These are phyloP conservation scores for Lyophyllum shimeji DNA, from an alignment of 768 basidiomycete genomes.

Conservation along the genomic window DNA sequence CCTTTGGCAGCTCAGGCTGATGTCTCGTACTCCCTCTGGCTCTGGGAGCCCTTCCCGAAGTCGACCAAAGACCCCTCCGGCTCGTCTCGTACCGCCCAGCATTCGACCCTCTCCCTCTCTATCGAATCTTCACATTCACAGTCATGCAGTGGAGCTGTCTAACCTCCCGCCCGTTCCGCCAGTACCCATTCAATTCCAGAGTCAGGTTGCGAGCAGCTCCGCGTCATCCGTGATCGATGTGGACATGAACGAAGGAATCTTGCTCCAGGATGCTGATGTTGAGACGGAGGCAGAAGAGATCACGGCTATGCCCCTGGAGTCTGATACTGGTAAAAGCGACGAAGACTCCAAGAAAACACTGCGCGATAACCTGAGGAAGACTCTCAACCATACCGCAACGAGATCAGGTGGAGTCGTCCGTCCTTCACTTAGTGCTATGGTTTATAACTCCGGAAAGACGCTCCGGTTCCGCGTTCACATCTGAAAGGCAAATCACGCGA, in stretches of 20 bases:
- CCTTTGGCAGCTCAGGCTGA: not conserved
- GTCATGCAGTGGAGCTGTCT: constrained; percentile 37
- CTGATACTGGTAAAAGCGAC: constrained; percentile 39
- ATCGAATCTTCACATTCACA: constrained; percentile 56
- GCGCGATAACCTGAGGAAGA: constrained; percentile 71
- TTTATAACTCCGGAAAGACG: constrained; percentile 22
- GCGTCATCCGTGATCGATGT: constrained; percentile 71
- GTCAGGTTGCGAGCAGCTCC: constrained; percentile 54
- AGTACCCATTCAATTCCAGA: constrained; percentile 24
- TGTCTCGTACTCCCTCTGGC: constrained; percentile 30
- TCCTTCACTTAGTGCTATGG: not conserved
- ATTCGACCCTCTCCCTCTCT: constrained; percentile 55
- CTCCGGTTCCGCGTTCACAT: constrained; percentile 26
- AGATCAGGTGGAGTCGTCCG: constrained; percentile 39
- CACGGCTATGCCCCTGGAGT: constrained; percentile 40
- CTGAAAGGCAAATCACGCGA: constrained; percentile 30
- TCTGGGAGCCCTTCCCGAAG: constrained; percentile 16
- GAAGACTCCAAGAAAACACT: constrained; percentile 64
- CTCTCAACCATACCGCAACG: constrained; percentile 53
- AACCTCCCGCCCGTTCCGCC: constrained; percentile 32
- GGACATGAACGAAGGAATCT: constrained; percentile 65
- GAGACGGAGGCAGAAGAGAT: constrained; percentile 57
- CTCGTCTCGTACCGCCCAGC: constrained; percentile 54
- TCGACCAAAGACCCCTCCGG: constrained; percentile 38
- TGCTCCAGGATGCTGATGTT: constrained; percentile 68